Base-by-base conservation (phyloP, 768 basidiomycete genomes). In the Suillus fuscotomentosus region DNA sequence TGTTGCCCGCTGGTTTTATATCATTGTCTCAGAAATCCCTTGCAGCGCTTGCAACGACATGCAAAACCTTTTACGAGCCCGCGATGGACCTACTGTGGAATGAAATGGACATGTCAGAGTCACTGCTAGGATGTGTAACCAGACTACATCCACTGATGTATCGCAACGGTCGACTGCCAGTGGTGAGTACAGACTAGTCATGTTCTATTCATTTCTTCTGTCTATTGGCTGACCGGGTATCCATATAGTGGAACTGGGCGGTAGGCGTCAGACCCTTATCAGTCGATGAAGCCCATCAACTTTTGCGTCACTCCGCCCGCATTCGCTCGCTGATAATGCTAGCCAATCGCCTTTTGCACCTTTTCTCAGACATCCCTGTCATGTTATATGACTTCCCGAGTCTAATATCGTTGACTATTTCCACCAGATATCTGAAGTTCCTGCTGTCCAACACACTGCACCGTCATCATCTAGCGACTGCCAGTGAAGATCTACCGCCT, bases 31-130 rank as follows among this genome's bases (percentile, higher is more conserved):
- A 7, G 42, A 3, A 45, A 45, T 45, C 20, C 43, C 9, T 45
- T 45, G 43, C 43, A 45, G 43, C 45, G 88, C 78, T 95, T 95
- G 70, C 87, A 93, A 41, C 88, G 85, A 69, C 13, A 13, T 48
- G 47, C 13, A 48, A 14, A 48, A 5, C 47, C 22, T 48, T 48
- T 22, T 13, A 48, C 22, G 47, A 48, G 13, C 47, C 47, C 5
- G 47, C 47, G 11, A 48, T 48, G 47, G 13, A 24, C 14, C 13
- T 24, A 13, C 22, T 48, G 22, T 48, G 47, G 47, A 2, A 2
- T 48, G 13, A 48, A 48, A n/a, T 45, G 3, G 20, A 45, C 0
- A 10, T 41, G 5, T 20, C 24, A 22, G 47, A 45, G 20, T 10
- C 11, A 13, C 5, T 48, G 22, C 3, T 48, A 14, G 47, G 47